Evolutionary conservation across 192 early-diverging fungal species (phyloP).

Genomic region (Dispira parvispora): DNA sequence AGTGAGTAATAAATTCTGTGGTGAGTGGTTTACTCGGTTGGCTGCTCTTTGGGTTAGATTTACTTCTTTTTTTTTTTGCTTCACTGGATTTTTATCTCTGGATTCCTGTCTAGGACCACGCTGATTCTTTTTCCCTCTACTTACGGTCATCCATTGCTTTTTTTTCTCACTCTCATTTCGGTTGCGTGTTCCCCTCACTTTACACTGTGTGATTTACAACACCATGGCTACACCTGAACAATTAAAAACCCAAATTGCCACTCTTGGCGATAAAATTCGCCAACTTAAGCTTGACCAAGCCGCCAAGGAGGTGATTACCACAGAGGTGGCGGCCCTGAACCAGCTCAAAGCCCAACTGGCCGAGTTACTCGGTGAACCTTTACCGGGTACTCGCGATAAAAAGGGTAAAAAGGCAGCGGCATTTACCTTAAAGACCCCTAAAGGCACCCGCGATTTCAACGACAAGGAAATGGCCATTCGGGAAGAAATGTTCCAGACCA

Average conservation of each 20-base stretch:
- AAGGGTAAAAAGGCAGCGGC: slow-evolving; percentile 25
- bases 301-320: slow-evolving; percentile 33
- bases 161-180: too few relatives aligned
- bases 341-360: slow-evolving; percentile 44
- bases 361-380: slow-evolving; percentile 19
- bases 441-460: slow-evolving; percentile 92
- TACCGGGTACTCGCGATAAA: slow-evolving; percentile 16
- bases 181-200: too few relatives aligned
- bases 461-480: slow-evolving; percentile 97
- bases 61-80: too few relatives aligned
- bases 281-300: slow-evolving; percentile 42
- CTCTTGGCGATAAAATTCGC: slow-evolving; percentile 39
- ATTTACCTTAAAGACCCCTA: slow-evolving; percentile 61
- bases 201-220: too few relatives aligned
- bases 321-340: slow-evolving; percentile 36
- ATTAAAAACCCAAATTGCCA: slow-evolving; percentile 27
- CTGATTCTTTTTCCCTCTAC: too few relatives aligned
- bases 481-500: slow-evolving; percentile 77
- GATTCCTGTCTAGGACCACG: too few relatives aligned
- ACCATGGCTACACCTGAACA: too few relatives aligned
- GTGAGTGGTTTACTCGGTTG: too few relatives aligned
- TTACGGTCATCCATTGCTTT: too few relatives aligned
- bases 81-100: too few relatives aligned
- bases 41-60: too few relatives aligned
- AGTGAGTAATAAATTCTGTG: too few relatives aligned